A percentile compares a stretch with the other conserved stretches of the same genome.
These are phyloP conservation scores for Ganoderma resinaceum DNA, from an alignment of 1,284 basidiomycete genomes.

Conservation along the genomic window DNA sequence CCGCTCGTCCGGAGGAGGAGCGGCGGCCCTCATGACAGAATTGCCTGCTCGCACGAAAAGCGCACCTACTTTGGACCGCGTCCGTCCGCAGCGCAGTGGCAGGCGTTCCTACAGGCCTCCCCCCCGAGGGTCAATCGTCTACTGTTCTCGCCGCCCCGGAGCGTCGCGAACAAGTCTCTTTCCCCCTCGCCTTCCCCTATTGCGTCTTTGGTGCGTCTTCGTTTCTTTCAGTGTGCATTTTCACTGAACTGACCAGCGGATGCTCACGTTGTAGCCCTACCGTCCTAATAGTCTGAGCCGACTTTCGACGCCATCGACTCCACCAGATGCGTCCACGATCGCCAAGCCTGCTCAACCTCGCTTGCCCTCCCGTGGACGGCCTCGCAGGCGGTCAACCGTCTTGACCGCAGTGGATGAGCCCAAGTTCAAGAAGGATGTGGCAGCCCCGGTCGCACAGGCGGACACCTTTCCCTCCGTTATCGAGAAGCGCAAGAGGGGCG, in stretches of 20 bases:
- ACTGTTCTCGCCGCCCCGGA: too few relatives aligned
- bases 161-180: not conserved
- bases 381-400: not conserved
- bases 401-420: not conserved
- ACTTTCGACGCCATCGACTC: not conserved
- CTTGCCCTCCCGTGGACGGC: not conserved
- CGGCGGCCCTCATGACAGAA: not conserved
- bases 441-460: not conserved
- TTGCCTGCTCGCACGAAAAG: not conserved
- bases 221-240: not conserved
- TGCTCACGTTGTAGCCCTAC: not conserved
- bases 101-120: not conserved
- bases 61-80: not conserved
- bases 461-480: not conserved
- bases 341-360: not conserved
- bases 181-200: not conserved
- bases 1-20: not conserved
- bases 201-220: not conserved
- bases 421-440: not conserved
- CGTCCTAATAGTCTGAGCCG: not conserved
- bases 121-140: not conserved
- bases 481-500: not conserved
- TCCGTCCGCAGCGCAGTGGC: not conserved
- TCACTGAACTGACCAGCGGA: not conserved
- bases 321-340: not conserved